Base-by-base conservation (phyloP, 805 yeast genomes). In the Candida broadrunensis region DNA sequence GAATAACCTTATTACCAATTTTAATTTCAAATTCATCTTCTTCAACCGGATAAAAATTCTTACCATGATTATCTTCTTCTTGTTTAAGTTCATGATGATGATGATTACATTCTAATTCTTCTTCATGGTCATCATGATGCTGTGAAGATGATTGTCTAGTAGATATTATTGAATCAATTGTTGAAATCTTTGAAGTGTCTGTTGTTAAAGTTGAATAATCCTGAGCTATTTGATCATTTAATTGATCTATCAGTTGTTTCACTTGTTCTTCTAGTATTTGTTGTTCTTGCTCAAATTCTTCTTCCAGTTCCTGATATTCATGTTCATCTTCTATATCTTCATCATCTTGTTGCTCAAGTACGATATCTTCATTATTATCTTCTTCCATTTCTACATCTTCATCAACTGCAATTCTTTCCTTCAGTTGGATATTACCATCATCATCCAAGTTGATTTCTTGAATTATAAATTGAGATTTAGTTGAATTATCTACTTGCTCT, bases 261-360 rank as follows among this genome's bases (percentile, higher is more conserved):
- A 7, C 25, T 7, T 21, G 25, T 11, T 7, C 25, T 21, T 21
- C 9, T 21, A 7, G 17, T 1, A 12, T 9, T 4, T 43, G 33
- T 16, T 42, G 37, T 5, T 40, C 38, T 15, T 41, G 39, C 17
- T 43, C 45, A 14, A 40, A 44, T 25, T 35, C 47, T 4, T 42
- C 47, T 31, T 51, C 60, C 17, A 61, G 42, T 3, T 49, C 47
- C 14, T 61, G 60, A 7, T 26, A 7, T 26, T 26, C 29, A 5
- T 26, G n/a, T 26, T 26, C 29, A 5, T 65, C 46, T 12, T 20
- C 37, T 7, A n/a, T 20, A 31, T 23, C 37, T 11, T 35, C 36
- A 9, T 36, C 48, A 20, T 52, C 29, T 15, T 19, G 33, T 18
- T 33, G 36, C 21, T 38, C 38, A 14, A 14, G 30, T 26, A 33